Conservation (phyloP, 2,329 filamentous ascomycete species). For the Macrophomina pseudophaseolina region DNA sequence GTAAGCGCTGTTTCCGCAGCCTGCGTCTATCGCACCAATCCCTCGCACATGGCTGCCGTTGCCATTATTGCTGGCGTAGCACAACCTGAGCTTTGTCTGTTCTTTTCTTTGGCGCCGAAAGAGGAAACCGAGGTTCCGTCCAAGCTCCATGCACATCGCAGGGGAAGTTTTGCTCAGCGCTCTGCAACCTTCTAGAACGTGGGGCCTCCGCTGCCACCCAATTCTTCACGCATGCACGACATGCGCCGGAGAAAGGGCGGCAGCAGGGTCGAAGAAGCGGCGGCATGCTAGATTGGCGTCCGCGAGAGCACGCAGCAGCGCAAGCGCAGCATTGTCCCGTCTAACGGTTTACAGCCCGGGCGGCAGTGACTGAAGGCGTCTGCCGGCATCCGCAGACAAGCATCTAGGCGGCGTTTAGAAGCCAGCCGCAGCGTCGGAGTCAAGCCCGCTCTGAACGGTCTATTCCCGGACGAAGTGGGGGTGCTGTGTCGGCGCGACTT, state of each 20-base stretch:
- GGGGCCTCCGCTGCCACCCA: background rate
- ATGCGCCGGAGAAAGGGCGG: background rate
- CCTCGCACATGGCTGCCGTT: background rate
- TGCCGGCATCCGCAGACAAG: slow-evolving; percentile 1
- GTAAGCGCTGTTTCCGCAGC: slow-evolving; percentile 20
- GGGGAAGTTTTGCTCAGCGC: background rate
- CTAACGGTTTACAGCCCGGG: background rate
- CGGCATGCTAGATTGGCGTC: background rate
- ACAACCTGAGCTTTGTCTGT: background rate
- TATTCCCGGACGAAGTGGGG: slow-evolving; percentile 13
- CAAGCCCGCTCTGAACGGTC: slow-evolving; percentile 1
- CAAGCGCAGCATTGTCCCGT: background rate
- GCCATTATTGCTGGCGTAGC: slow-evolving; percentile 5
- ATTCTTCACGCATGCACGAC: background rate
- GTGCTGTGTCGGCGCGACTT: slow-evolving; percentile 17
- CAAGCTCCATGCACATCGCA: background rate
- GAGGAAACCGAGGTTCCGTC: background rate
- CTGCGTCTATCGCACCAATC: slow-evolving; percentile 21
- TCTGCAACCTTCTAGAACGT: background rate
- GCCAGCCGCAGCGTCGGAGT: slow-evolving; percentile 7
- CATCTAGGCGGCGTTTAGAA: background rate
- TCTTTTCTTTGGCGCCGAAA: background rate
- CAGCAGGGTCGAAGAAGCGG: background rate
- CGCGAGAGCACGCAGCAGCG: background rate
- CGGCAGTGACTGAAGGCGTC: slow-evolving; percentile 1